These are phyloP conservation scores for Cryomyces minteri DNA, from an alignment of 495 filamentous ascomycete species.

Conservation along the genomic window DNA sequence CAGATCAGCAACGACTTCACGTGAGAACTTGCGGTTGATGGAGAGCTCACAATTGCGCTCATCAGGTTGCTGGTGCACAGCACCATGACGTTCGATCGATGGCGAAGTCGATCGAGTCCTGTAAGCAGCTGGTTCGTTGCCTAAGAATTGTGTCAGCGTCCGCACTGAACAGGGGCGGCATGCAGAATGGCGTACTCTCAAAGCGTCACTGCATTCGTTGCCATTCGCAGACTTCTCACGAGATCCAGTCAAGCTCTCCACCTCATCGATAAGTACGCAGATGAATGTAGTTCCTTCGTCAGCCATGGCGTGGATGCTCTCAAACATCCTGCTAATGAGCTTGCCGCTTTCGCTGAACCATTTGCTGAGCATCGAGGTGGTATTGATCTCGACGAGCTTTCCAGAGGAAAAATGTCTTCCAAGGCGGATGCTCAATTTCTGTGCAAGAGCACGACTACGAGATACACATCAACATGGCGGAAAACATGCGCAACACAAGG, in stretches of 20 bases:
- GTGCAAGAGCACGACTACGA: conserved; percentile 28
- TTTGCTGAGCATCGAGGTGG: conserved; percentile 31
- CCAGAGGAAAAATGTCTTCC: conserved; percentile 22
- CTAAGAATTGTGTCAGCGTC: conserved; percentile 4
- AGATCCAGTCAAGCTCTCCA: conserved; percentile 31
- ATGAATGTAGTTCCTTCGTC: conserved; percentile 27
- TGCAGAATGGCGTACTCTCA: conserved; percentile 13
- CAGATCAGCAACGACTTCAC: not conserved
- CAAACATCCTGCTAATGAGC: conserved; percentile 29
- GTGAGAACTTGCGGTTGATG: not conserved
- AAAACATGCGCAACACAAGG: too few species aligned
- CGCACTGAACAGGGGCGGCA: not conserved
- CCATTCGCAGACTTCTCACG: conserved; percentile 23
- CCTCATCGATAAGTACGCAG: conserved; percentile 35
- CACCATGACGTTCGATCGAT: conserved; percentile 27
- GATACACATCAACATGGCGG: conserved; percentile 1
- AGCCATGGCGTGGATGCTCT: conserved; percentile 25
- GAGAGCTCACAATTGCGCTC: conserved; percentile 17
- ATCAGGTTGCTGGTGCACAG: conserved; percentile 34
- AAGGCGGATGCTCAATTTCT: conserved; percentile 37
- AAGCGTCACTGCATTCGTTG: conserved; percentile 29
- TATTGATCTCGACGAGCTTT: conserved; percentile 32
- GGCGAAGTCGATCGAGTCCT: conserved; percentile 15
- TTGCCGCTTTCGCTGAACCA: conserved; percentile 39
- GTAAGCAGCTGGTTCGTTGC: conserved; percentile 27